Conservation (phyloP, 2,329 filamentous ascomycete species). For the Pleomassaria siparia region DNA sequence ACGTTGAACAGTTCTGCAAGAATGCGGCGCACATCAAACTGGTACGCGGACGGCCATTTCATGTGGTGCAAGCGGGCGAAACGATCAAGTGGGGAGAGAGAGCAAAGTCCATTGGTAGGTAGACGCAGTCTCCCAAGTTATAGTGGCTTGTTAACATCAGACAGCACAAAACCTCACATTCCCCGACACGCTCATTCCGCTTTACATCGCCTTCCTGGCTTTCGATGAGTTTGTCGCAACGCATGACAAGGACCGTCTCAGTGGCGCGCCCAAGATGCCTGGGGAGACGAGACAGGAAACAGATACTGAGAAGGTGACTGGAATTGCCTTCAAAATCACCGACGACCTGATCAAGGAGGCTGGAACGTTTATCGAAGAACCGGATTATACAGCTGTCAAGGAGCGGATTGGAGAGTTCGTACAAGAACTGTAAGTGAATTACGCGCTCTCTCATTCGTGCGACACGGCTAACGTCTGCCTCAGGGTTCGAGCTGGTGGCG, state of each 20-base stretch:
- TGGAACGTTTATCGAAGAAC: conserved; percentile 42
- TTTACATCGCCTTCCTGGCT: conserved; percentile 55
- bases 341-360: conserved; percentile 48
- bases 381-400: conserved; percentile 44
- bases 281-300: conserved; percentile 37
- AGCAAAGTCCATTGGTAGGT: conserved; percentile 57
- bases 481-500: conserved; percentile 72
- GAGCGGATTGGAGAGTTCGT: conserved; percentile 39
- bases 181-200: conserved; percentile 48
- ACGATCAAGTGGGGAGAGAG: conserved; percentile 50
- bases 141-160: conserved; percentile 11
- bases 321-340: conserved; percentile 47
- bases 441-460: neutral
- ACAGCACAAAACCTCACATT: conserved; percentile 44
- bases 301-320: conserved; percentile 44
- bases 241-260: conserved; percentile 40
- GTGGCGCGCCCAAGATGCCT: conserved; percentile 39
- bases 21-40: conserved; percentile 92
- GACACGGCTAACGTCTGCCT: neutral
- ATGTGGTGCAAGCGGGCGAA: conserved; percentile 48
- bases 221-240: conserved; percentile 51
- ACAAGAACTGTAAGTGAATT: conserved; percentile 46
- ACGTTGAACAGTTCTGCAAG: conserved; percentile 92
- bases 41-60: conserved; percentile 65
- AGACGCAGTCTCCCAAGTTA: neutral